Base-by-base conservation (phyloP, 2,329 filamentous ascomycete species). In the Neospermospora avenae region DNA sequence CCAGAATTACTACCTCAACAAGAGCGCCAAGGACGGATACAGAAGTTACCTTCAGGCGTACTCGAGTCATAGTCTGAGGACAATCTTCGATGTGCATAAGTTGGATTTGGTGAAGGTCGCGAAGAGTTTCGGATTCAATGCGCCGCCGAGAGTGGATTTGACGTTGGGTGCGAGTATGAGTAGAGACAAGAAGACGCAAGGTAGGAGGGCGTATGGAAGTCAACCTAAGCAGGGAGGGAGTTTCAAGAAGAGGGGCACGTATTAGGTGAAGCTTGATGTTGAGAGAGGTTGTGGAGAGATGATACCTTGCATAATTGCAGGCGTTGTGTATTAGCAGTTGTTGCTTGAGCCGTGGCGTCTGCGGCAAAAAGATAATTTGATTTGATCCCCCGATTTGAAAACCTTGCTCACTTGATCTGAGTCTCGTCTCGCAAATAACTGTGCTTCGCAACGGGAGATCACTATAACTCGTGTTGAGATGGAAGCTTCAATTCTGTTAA, bases 1-100 rank as follows among this genome's bases (percentile, higher is more conserved):
- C 31, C 90, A 95, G 74, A 98, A 99, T 77, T 98, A 98, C 80
- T 97, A 97, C 75, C 83, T 99, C 60, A 95, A 97, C 79, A 95
- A 96, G 83, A 84, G 80, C 68, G 86, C 86, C 63, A 88, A 88
- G 77, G 85, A 88, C 63, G 85, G 90, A 3, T 96, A 95, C 78
- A 84, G 90, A 62, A 91, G 90, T 20, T 99, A 99, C 74, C 83
- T 99, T 24, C 92, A 98, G 74, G 93, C 95, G 0, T 99, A 99
- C 73, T 92, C 93, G 22, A 92, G 88, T 60, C 95, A 93, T 76
- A 88, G 84, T 67, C 79, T 95, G 61, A 84, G 91, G 28, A 88
- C 86, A n/a, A 87, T 96, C 39, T 96, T 93, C 72, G 89, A 93
- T 73, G 85, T 96, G 56, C 81, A 91, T 74, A 90, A 91, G 72